Base-by-base conservation (phyloP, 2,329 filamentous ascomycete species). In the Phaeosphaeriaceae sp. region DNA sequence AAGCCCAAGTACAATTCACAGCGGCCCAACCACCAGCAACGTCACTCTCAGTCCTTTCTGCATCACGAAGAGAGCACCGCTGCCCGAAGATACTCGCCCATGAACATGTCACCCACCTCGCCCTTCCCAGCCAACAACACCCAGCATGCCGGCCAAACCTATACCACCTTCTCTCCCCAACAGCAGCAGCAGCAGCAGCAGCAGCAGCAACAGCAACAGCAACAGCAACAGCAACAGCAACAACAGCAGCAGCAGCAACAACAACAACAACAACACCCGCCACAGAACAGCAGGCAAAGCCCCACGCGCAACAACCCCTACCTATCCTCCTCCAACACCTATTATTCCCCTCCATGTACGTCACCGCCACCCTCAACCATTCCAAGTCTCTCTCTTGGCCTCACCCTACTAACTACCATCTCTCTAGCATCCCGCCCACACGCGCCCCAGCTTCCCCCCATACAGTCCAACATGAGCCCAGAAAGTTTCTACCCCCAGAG, bases 21-120 rank as follows among this genome's bases (percentile, higher is more conserved):
- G 76, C 86, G 90, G 61, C 85, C 90, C 35, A 85, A 85, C 73
- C 88, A 92, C 70, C 87, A 91, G 70, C 85, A 91, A 66, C 86
- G 93, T 61, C 79, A 85, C 52, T 90, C 84, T 54, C 84, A 91
- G 63, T 88, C 93, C 72, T 89, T 88, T 60, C 76, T 86, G 38
- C 79, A 87, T 42, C 61, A 67, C 87, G 89, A 93, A 67, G 86
- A 89, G 50, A 94, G 91, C 35, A 82, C 90, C 42, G 90, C 91
- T 48, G 90, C 92, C 51, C 90, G 95, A 73, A 86, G 92, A 70
- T 97, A 97, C 76, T 97, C 93, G 38, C 94, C 93, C 57, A 97
- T 97, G 92, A 93, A 96, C 72, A 79, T 95, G 53, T 91, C 92
- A 52, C 90, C 92, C 33, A 85, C 87, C 28, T 88, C 89, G 47